These are phyloP conservation scores for Solioccasus polychromus DNA, from an alignment of 768 basidiomycete genomes.

Conservation along the genomic window DNA sequence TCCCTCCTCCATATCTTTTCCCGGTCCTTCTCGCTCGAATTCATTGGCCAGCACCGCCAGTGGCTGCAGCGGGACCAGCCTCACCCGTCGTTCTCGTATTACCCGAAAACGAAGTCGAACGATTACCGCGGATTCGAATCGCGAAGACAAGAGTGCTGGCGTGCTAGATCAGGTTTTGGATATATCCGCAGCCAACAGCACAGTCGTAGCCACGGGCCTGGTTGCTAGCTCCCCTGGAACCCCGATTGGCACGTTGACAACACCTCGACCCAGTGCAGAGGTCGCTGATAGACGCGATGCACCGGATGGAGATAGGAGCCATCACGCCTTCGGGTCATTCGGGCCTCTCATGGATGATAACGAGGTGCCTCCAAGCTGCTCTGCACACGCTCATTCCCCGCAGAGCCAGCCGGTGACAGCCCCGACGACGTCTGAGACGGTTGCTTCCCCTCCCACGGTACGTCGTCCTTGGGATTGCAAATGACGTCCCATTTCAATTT, in stretches of 20 bases:
- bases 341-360: conserved; percentile 20
- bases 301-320: conserved; percentile 23
- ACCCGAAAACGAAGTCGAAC: conserved; percentile 55
- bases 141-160: conserved; percentile 16
- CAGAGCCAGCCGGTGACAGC: conserved; percentile 12
- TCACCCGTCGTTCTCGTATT: conserved; percentile 47
- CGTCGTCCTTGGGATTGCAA: conserved; percentile 14
- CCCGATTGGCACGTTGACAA: conserved; percentile 5
- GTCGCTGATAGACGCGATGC: conserved; percentile 8
- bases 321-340: conserved; percentile 21
- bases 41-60: conserved; percentile 40
- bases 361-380: conserved; percentile 4
- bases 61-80: conserved; percentile 47
- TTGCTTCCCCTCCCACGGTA: conserved; percentile 17
- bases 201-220: conserved; percentile 1
- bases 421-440: conserved; percentile 11
- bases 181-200: conserved; percentile 26
- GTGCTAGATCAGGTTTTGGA: conserved; percentile 25
- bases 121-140: conserved; percentile 34
- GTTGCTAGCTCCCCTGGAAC: conserved; percentile 12
- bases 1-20: conserved; percentile 23
- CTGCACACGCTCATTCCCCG: conserved; percentile 1
- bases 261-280: conserved; percentile 15
- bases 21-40: conserved; percentile 35
- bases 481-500: conserved; percentile 17